Base-by-base conservation (phyloP, 805 yeast genomes). In the Candida takata region DNA sequence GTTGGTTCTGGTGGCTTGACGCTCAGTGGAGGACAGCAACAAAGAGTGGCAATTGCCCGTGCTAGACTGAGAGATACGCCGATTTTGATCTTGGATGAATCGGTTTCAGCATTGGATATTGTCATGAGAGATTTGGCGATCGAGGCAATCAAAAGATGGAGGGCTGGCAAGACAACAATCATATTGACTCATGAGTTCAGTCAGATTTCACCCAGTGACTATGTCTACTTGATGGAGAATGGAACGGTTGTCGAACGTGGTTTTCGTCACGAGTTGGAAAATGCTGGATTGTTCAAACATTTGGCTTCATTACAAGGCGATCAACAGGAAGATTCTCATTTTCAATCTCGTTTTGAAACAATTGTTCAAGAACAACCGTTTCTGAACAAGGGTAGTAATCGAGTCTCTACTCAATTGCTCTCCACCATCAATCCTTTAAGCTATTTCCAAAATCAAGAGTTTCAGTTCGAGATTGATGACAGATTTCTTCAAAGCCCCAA, bases 11-110 rank as follows among this genome's bases (percentile, higher is more conserved):
- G 62, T 10, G 72, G 74, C 3, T 51, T 69, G 4, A 49, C 65
- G 2, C 60, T 90, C 8, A 84, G 95, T 44, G 97, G 97, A 5
- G 99, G 99, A 0, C 96, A 92, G 55, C 73, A 69, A 37, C 98
- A 92, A 58, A 65, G 88, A 42, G 65, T 92, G 3, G 82, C 90
- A 0, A 50, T 92, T 20, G 96, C 97, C 0, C 67, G 97, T 36
- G 97, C 97, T 0, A 67, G 67, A 37, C 40, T 87, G 4, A 67
- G 85, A 42, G 71, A 92, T 49, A 58, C 94, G 0, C 84, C 88
- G 0, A 69, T 92, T 5, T 59, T 90, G 40, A 70, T 92, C 3
- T 61, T 88, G 19, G 99, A 92, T 60, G 99, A 92, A 54, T 73
- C 92, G 4, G 62, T 84, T 3, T 79, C 92, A 33, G 96, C 96